Conservation (phyloP, 495 filamentous ascomycete species). For the Physcia stellaris region DNA sequence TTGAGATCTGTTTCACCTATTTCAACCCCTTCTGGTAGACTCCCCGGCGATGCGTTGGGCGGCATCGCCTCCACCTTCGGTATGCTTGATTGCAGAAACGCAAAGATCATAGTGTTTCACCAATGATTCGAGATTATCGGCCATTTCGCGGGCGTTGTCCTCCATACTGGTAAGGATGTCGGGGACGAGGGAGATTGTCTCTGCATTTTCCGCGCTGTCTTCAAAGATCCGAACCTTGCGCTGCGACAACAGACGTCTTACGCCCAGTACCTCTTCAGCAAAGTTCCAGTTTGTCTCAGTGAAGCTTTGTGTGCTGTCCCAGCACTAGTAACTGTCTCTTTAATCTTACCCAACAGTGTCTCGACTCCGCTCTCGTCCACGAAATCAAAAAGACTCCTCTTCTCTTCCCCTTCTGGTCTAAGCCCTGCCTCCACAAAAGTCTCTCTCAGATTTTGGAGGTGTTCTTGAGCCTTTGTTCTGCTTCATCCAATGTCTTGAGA, state of each 20-base stretch:
- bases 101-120: constrained; percentile 93
- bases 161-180: constrained; percentile 60
- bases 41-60: constrained; percentile 47
- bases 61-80: constrained; percentile 75
- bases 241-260: constrained; percentile 27
- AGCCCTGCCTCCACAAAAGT: constrained; percentile 65
- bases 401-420: constrained; percentile 49
- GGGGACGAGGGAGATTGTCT: constrained; percentile 43
- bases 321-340: constrained; percentile 47
- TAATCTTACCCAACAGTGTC: constrained; percentile 48
- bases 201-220: too few species aligned
- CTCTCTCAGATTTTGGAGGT: constrained; percentile 58
- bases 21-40: constrained; percentile 44
- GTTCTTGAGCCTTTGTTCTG: constrained; percentile 53
- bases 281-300: constrained; percentile 33
- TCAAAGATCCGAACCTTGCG: too few species aligned
- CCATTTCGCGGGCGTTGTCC: constrained; percentile 71
- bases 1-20: constrained; percentile 41
- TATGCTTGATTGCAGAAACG: constrained; percentile 80
- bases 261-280: constrained; percentile 44
- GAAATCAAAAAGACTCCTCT: constrained; percentile 73
- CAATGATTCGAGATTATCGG: constrained; percentile 62
- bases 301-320: constrained; percentile 41
- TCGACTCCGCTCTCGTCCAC: constrained; percentile 72
- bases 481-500: constrained; percentile 57